These are phyloP conservation scores for Aspergillus glaucus DNA, from an alignment of 2,329 filamentous ascomycete species.

Conservation along the genomic window DNA sequence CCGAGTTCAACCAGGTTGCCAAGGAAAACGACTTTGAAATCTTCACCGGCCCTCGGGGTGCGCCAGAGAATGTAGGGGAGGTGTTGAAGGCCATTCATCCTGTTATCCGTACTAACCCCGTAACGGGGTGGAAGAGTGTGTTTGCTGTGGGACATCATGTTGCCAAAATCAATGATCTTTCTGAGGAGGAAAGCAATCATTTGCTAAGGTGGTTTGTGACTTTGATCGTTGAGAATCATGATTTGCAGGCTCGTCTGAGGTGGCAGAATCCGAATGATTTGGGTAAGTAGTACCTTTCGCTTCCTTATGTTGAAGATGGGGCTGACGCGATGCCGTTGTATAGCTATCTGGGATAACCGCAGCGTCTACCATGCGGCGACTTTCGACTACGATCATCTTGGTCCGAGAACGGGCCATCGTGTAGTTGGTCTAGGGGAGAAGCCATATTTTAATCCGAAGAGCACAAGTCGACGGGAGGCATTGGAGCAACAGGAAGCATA, in stretches of 20 bases:
- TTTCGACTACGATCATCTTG: conserved; percentile 45
- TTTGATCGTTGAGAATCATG: conserved; percentile 36
- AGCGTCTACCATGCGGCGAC: conserved; percentile 53
- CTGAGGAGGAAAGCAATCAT: conserved; percentile 25
- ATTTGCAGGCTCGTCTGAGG: conserved; percentile 34
- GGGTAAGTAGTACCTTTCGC: conserved; percentile 14
- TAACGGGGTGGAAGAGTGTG: conserved; percentile 34
- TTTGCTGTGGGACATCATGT: conserved; percentile 29
- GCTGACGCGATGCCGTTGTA: not conserved
- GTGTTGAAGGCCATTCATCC: conserved; percentile 44
- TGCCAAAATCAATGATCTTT: conserved; percentile 28
- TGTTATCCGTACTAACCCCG: conserved; percentile 49
- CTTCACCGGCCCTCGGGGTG: conserved; percentile 36
- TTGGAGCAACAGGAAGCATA: conserved; percentile 7
- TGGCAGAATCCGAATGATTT: conserved; percentile 40
- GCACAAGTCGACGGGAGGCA: conserved; percentile 21
- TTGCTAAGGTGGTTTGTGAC: conserved; percentile 31
- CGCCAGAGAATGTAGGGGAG: conserved; percentile 52
- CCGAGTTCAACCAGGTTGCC: conserved; percentile 25
- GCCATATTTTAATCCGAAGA: conserved; percentile 48
- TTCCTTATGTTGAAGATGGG: not conserved
- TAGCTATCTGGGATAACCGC: conserved; percentile 55
- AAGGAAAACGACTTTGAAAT: conserved; percentile 25
- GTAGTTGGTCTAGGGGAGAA: conserved; percentile 50
- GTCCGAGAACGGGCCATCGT: conserved; percentile 45